Conservation (phyloP, 148 eudicot genomes). For the Salicornia ramosissima region DNA sequence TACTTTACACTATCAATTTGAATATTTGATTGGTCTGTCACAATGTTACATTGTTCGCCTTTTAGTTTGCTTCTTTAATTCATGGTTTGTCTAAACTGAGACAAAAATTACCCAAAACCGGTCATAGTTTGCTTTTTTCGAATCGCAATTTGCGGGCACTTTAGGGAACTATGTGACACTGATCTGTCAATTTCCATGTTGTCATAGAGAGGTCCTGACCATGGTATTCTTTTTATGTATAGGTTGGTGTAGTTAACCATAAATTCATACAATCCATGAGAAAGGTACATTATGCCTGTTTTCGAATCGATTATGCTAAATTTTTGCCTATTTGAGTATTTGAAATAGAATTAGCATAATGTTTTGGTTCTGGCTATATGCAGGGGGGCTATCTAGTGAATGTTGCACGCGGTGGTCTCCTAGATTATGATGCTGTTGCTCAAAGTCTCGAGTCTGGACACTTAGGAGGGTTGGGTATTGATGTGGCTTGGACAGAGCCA, state of each 20-base stretch:
- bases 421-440: conserved; percentile 69
- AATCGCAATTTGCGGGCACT: too few species aligned
- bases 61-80: too few species aligned
- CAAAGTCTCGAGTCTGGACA: conserved; percentile 63
- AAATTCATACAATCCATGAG: conserved; percentile 77
- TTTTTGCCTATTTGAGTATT: too few species aligned
- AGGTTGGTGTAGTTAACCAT: conserved; percentile 74
- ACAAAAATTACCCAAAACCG: too few species aligned
- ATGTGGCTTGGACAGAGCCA: conserved; percentile 97
- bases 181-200: neutral
- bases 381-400: conserved; percentile 83
- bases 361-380: conserved; percentile 11
- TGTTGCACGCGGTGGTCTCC: conserved; percentile 85
- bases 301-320: too few species aligned
- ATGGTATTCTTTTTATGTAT: conserved; percentile 22
- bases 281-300: conserved; percentile 51
- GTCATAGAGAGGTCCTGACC: conserved; percentile 9
- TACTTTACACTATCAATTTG: neutral
- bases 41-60: too few species aligned
- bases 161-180: too few species aligned
- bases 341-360: neutral
- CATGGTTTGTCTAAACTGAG: too few species aligned
- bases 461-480: conserved; percentile 87
- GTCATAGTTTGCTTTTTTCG: too few species aligned
- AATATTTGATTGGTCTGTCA: conserved; percentile 9